Base-by-base conservation (phyloP, 192 early-diverging fungal genomes). In the Gigaspora rosea region DNA sequence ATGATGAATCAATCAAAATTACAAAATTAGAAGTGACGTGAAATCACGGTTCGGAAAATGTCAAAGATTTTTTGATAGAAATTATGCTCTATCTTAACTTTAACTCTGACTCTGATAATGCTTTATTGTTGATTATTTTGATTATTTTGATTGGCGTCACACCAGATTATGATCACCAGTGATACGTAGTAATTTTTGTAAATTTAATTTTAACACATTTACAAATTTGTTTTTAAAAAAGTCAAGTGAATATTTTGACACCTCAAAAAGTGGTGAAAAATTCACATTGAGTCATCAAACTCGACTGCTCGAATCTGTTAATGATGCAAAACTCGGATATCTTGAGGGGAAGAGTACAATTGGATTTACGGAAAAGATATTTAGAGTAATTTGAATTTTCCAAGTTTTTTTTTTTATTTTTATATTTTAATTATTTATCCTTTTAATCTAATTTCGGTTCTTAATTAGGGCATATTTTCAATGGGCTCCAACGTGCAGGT, bases 231-330 rank as follows among this genome's bases (percentile, higher is more conserved):
- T 36, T 8, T 33, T 8, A 49, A 32, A 5, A 50, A 16, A 76
- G 74, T 18, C 22, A 13, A 57, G 64, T 61, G 48, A 76, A 65
- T 76, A 76, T 76, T 76, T 13, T 27, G 74, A 76, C 33, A 65
- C 22, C 13, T 48, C 74, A 76, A 76, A 16, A 52, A 8, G 11
- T 3, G 74, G 74, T 32, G 16, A 49, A 4, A 49, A 65, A 65
- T 4, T 76, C 33, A 35, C 27, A n/a, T 51, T 76, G 9, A 11
- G 27, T 1, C 15, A 76, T 51, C 33, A 62, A 74, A 36, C 10
- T 32, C 12, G 36, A 32, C 36, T 76, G 13, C 58, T 65, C 27
- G 74, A 76, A 35, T 56, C 74, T 64, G 52, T 76, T 76, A 18
- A 64, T 35, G 62, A 76, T 36, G 59, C 57, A 18, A 76, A 76